Conservation (phyloP, 2,329 filamentous ascomycete species). For the Exutisphaerella laricina region DNA sequence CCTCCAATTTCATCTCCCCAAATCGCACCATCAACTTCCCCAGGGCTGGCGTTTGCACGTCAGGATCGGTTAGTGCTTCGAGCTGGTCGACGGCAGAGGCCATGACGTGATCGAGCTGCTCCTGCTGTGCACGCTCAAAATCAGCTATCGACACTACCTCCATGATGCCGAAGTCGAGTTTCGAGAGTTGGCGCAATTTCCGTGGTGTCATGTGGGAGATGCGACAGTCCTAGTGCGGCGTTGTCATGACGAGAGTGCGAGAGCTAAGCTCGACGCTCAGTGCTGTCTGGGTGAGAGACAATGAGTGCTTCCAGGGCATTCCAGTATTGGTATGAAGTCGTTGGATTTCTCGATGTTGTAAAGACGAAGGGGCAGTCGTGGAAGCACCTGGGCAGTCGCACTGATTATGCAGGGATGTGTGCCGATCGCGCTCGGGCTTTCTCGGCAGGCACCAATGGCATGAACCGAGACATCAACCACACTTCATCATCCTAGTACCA, state of each 20-base stretch:
- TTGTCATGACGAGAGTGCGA: not conserved
- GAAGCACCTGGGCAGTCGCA: slow-evolving; percentile 1
- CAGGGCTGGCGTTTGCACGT: slow-evolving; percentile 5
- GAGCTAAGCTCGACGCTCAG: not conserved
- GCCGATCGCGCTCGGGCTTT: too few species aligned
- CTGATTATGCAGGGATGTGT: too few species aligned
- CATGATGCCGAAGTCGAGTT: slow-evolving; percentile 4
- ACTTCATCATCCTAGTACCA: too few species aligned
- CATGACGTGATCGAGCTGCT: slow-evolving; percentile 11
- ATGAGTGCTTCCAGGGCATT: not conserved
- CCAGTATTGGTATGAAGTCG: not conserved
- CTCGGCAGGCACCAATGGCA: too few species aligned
- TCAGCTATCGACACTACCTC: slow-evolving; percentile 18
- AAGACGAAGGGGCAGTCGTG: too few species aligned
- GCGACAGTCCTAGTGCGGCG: not conserved
- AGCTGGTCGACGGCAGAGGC: slow-evolving; percentile 18
- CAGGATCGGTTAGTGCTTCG: slow-evolving; percentile 13
- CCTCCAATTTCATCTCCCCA: slow-evolving; percentile 11
- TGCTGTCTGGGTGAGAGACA: not conserved
- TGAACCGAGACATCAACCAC: too few species aligned
- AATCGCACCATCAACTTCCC: slow-evolving; percentile 14
- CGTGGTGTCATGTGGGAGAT: slow-evolving; percentile 5
- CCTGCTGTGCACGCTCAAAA: slow-evolving; percentile 11
- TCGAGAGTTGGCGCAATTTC: slow-evolving; percentile 1
- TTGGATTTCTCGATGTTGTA: slow-evolving; percentile 9